Base-by-base conservation (phyloP, 2,329 filamentous ascomycete genomes). In the Penicillium occitanis region DNA sequence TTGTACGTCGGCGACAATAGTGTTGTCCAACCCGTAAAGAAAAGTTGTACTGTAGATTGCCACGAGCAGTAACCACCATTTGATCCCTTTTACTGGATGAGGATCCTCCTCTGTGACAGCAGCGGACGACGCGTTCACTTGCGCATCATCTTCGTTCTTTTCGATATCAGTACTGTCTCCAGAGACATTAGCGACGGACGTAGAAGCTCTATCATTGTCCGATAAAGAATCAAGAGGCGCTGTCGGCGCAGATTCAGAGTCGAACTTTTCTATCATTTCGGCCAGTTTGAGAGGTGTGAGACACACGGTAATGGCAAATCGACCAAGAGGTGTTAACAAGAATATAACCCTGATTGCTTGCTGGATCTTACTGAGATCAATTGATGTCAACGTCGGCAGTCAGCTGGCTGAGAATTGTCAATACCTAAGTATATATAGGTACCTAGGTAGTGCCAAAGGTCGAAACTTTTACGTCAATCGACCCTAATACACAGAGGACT, bases 1-100 rank as follows among this genome's bases (percentile, higher is more conserved):
- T 64, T 84, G 81, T 2, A 82, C 77, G 67, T 83, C 82, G 5
- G 84, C 78, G 28, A 82, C 75, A 7, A 85, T 84, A 2, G 85
- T 85, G 0, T 83, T 85, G 2, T 78, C 77, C 3, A 78, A 68
- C 6, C 71, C 72, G 61, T 71, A 77, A 30, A 76, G 68, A 14
- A 74, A 73, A n/a, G 81, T 78, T 3, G 74, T 83, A 1, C 75
- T 70, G 42, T 77, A 75, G 3, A 78, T 53, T 53, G 50, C 50
- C 25, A 53, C 5, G 14, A 53, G 46, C 5, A 50, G 22, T 28
- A 50, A 50, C 46, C 46, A 50, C 46, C 46, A 50, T 8, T 14
- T 50, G 46, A 50, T 25, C 13, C 46, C 46, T 50, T 50, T 25
- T 28, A 50, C 46, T 6, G 46, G 46, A 3, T 50, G 46, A 10